These are phyloP conservation scores for Dactylellina drechsleri DNA, from an alignment of 2,329 filamentous ascomycete genomes.

Conservation along the genomic window DNA sequence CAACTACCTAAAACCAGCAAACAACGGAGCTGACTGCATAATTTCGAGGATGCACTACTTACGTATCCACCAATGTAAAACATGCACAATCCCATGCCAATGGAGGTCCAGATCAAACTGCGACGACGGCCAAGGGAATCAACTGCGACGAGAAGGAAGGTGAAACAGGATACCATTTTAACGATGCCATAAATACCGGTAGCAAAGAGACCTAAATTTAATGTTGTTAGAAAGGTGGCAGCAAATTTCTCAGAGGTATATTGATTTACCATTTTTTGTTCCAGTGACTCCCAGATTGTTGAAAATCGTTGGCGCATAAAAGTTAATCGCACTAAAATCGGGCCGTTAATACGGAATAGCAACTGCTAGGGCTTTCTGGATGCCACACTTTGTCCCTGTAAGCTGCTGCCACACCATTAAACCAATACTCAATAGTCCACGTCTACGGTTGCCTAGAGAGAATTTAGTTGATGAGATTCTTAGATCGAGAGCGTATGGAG, in stretches of 20 bases:
- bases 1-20: not conserved
- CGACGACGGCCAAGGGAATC: slow-evolving; percentile 74
- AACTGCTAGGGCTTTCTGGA: slow-evolving; percentile 60
- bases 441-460: slow-evolving; percentile 68
- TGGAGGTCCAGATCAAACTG: slow-evolving; percentile 72
- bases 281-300: slow-evolving; percentile 70
- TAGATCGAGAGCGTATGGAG: slow-evolving; percentile 59
- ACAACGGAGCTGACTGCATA: not conserved
- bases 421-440: slow-evolving; percentile 72
- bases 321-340: slow-evolving; percentile 70
- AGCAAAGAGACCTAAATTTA: slow-evolving; percentile 70
- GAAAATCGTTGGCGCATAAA: slow-evolving; percentile 78
- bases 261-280: slow-evolving; percentile 57
- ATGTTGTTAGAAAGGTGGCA: not conserved
- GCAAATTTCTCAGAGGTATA: no score
- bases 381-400: slow-evolving; percentile 66
- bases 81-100: slow-evolving; percentile 72
- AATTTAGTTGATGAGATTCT: slow-evolving; percentile 35
- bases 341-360: slow-evolving; percentile 60
- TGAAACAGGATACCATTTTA: slow-evolving; percentile 72
- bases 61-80: slow-evolving; percentile 76
- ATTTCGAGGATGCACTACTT: not conserved
- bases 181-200: slow-evolving; percentile 79
- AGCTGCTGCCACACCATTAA: slow-evolving; percentile 77
- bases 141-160: slow-evolving; percentile 74